Evolutionary conservation across 1,284 basidiomycete species (phyloP).

Genomic region (Phellopilus nigrolimitatus): DNA sequence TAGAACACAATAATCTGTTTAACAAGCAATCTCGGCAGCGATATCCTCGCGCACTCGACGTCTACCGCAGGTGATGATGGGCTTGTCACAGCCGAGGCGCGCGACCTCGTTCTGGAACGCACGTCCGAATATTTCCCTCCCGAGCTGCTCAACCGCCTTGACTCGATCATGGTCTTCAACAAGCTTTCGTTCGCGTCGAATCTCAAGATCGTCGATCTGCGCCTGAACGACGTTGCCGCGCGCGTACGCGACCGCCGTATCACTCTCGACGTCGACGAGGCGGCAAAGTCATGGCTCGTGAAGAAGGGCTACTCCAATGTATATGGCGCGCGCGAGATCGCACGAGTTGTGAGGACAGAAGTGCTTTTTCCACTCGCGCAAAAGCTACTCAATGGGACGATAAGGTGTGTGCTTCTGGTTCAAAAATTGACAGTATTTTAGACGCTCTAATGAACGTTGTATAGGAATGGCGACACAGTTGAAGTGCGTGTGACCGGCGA

Average conservation of each 20-base stretch:
- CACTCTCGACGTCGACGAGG: conserved; percentile 62
- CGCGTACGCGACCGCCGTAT: conserved; percentile 67
- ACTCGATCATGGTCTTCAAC: conserved; percentile 87
- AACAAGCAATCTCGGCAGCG: conserved; percentile 55
- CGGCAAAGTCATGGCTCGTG: conserved; percentile 71
- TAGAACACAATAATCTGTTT: conserved; percentile 82
- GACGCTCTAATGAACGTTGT: neutral
- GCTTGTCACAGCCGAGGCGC: conserved; percentile 59
- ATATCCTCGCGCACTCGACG: conserved; percentile 70
- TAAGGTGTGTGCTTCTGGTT: conserved; percentile 46
- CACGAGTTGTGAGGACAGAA: conserved; percentile 72
- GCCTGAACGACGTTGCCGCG: conserved; percentile 69
- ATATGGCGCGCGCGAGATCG: conserved; percentile 85
- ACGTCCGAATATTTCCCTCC: conserved; percentile 83
- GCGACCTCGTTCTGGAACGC: conserved; percentile 67
- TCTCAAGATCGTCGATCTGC: conserved; percentile 71
- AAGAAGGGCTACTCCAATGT: conserved; percentile 78
- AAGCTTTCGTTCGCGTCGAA: conserved; percentile 75
- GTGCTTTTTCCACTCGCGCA: conserved; percentile 77
- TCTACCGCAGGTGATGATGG: conserved; percentile 61
- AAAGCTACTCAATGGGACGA: conserved; percentile 69
- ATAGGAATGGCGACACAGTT: conserved; percentile 48
- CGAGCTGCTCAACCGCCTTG: conserved; percentile 86
- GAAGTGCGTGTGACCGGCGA: conserved; percentile 46
- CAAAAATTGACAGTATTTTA: neutral